phyloP scores from a whole-genome alignment of 1,139 yeast species.

The Hyphopichia buzzinii region DNA sequence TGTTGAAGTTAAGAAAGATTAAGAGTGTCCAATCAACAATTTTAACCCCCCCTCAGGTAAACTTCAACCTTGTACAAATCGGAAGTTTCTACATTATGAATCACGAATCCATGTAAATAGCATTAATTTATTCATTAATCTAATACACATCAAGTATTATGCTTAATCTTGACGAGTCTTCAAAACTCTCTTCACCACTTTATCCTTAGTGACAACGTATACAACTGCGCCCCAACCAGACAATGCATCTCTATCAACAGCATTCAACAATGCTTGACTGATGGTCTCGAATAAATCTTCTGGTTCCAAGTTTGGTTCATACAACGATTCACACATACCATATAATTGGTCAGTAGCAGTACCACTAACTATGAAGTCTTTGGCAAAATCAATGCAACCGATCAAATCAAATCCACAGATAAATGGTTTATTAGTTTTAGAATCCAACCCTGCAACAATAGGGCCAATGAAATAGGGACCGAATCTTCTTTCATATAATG shows the following conservation, averaged over 20 bases:
- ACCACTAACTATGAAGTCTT: conserved; percentile 96
- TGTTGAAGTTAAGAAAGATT: conserved; percentile 31
- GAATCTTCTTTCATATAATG: conserved; percentile 87
- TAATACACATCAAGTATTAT: conserved; percentile 1
- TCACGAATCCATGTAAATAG: conserved; percentile 1
- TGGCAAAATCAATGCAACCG: conserved; percentile 94
- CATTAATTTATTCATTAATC: background rate
- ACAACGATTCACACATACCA: conserved; percentile 98
- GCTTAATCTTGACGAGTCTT: conserved; percentile 86
- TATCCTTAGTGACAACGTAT: conserved; percentile 87
- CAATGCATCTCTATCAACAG: conserved; percentile 95
- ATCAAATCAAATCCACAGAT: conserved; percentile 95
- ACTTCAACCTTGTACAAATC: too few species aligned
- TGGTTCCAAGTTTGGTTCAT: conserved; percentile 90
- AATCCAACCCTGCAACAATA: conserved; percentile 89
- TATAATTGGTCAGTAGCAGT: conserved; percentile 94
- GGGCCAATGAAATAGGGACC: conserved; percentile 98
- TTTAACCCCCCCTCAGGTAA: too few species aligned
- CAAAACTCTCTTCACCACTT: conserved; percentile 80
- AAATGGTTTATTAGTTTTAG: conserved; percentile 79
- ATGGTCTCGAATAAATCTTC: conserved; percentile 96
- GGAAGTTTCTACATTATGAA: conserved; percentile 4
- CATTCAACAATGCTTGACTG: conserved; percentile 89
- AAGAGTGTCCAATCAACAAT: too few species aligned
- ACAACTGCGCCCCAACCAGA: conserved; percentile 99